Evolutionary conservation across 305 asterid genomes (phyloP).

Genomic region (Fraxinus ornus): DNA sequence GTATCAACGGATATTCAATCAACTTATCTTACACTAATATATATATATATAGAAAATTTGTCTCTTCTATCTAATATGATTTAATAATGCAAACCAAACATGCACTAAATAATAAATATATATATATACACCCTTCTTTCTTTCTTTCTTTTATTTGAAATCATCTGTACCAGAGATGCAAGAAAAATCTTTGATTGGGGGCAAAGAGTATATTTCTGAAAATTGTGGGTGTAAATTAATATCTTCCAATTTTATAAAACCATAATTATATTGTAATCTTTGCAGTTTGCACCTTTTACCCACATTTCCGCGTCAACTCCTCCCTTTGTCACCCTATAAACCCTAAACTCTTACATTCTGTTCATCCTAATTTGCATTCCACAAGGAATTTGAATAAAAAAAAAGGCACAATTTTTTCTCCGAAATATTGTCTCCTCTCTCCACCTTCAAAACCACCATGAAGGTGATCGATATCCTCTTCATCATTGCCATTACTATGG

Average conservation of each 20-base stretch:
- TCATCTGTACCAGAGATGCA: background rate
- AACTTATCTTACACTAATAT: background rate
- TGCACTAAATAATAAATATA: background rate
- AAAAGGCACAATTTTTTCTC: background rate
- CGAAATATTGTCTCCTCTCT: background rate
- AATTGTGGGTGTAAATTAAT: background rate
- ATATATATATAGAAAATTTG: background rate
- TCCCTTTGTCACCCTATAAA: constrained; percentile 23
- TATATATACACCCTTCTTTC: background rate
- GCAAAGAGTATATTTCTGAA: background rate
- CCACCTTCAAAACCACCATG: constrained; percentile 38
- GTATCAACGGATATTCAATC: background rate
- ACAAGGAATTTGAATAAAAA: background rate
- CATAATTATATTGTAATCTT: constrained; percentile 39
- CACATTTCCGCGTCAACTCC: constrained; percentile 45
- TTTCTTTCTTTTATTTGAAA: background rate
- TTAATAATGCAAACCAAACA: background rate
- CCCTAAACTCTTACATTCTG: constrained; percentile 18
- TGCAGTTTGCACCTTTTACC: constrained; percentile 38
- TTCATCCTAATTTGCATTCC: constrained; percentile 1
- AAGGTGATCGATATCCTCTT: constrained; percentile 41
- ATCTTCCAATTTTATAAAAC: background rate
- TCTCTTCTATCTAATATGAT: background rate
- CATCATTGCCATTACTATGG: constrained; percentile 34
- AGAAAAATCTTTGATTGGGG: background rate